Evolutionary conservation across 1,284 basidiomycete genomes (phyloP), one percentile per base, ranked within the genome.

Genomic region (Cryptococcus wingfieldii): DNA sequence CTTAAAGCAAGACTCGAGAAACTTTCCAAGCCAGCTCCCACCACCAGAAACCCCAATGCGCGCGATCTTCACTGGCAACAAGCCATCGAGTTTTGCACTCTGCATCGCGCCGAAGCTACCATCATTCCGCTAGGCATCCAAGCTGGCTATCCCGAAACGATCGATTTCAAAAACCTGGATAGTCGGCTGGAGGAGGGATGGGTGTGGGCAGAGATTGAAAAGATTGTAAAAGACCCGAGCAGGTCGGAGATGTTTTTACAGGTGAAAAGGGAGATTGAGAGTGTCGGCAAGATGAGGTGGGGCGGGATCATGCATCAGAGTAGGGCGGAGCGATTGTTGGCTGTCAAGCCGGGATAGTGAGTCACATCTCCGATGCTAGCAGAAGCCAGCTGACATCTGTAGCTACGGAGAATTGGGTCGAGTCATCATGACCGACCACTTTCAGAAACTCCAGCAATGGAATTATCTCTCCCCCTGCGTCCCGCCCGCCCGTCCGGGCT

Each of bases 401-500:
- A 75, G 74, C 47, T 77, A 73, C 41, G 75, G 75, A 7, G 63
- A 68, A 7, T 52, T 72, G 1, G 75, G 74, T 0, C 54, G 64
- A 49, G 39, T 50, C 5, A 59, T 75, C 39, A 60, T 77, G 27
- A 56, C 56, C 14, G 45, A 51, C 1, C 67, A 75, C 56, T 68
- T 71, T 39, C 55, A 66, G 31, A 55, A 62, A 14, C 59, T 72
- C n/a, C 48, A 63, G 39, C 43, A 58, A 45, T 67, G 66, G 66
- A 62, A 60, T 8, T 52, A 58, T n/a, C 51, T 67, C 10, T 52
- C n/a, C 10, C 47, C 41, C 12, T 19, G 45, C 46, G 37, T 51
- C 31, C 31, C 45, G 43, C 38, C 53, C 6, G 47, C 47, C 10
- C 44, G 42, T 44, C 46, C 31, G 25, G 45, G 19, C 18, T 46